These are phyloP conservation scores for Fusarium circinatum DNA, from an alignment of 2,329 filamentous ascomycete species.

Conservation along the genomic window DNA sequence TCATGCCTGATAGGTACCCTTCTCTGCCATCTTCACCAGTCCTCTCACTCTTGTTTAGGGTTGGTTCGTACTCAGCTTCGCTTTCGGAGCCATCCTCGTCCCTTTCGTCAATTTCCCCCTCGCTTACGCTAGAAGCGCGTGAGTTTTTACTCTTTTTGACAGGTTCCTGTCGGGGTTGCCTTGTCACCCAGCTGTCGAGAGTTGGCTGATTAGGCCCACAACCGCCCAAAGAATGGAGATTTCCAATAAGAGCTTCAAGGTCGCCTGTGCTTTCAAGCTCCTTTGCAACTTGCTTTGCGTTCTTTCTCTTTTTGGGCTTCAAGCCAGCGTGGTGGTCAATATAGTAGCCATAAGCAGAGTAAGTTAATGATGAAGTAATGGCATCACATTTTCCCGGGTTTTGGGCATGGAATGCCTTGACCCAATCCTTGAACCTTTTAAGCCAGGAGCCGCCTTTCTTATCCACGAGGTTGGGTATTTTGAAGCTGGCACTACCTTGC, in stretches of 20 bases:
- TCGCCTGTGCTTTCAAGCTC: constrained; percentile 41
- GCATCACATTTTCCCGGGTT: constrained; percentile 39
- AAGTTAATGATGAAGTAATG: constrained; percentile 40
- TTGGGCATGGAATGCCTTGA: constrained; percentile 43
- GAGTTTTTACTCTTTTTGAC: constrained; percentile 26
- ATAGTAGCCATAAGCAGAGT: constrained; percentile 46
- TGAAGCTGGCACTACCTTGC: constrained; percentile 35
- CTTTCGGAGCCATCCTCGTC: constrained; percentile 38
- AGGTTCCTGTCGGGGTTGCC: constrained; percentile 5
- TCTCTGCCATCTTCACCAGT: constrained; percentile 4
- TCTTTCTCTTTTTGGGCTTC: constrained; percentile 48
- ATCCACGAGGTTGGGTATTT: constrained; percentile 43
- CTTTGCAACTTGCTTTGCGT: constrained; percentile 46
- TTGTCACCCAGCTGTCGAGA: constrained; percentile 13
- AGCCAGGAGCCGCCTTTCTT: constrained; percentile 48
- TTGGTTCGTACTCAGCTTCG: constrained; percentile 44
- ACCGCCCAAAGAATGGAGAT: constrained; percentile 15
- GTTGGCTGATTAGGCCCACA: constrained; percentile 2
- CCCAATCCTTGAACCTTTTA: constrained; percentile 51
- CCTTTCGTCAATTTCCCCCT: constrained; percentile 20
- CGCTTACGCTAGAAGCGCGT: constrained; percentile 36
- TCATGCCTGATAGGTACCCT: background rate
- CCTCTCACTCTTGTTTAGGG: constrained; percentile 23
- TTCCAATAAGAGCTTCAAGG: constrained; percentile 37
- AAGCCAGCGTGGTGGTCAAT: constrained; percentile 46